A percentile compares a stretch with the other conserved stretches of the same genome.
Conservation (phyloP, 1,139 yeast genomes). For the Arxiozyma heterogenica region DNA sequence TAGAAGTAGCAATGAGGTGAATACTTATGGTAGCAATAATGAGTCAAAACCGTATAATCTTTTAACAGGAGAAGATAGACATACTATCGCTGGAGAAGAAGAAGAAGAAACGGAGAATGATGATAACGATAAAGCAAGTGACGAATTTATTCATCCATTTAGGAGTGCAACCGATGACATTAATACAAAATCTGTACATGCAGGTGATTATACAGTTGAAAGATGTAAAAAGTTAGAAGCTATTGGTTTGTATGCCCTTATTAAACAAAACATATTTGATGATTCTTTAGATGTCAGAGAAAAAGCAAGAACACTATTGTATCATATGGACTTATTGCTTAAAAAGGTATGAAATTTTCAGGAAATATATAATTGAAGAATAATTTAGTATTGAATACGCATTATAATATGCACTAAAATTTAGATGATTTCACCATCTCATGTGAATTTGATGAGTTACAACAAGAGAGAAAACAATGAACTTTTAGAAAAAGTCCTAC, state of each 20-base stretch:
- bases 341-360: background rate
- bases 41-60: background rate
- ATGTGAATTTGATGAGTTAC: no score
- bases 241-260: conserved; percentile 24
- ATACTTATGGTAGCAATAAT: background rate
- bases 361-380: background rate
- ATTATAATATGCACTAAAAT: background rate
- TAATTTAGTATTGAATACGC: background rate
- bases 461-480: background rate
- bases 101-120: background rate
- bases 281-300: conserved; percentile 27
- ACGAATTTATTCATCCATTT: conserved; percentile 14
- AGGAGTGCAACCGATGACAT: background rate
- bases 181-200: conserved; percentile 6
- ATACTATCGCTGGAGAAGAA: background rate
- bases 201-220: conserved; percentile 15
- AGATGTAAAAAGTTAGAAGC: conserved; percentile 25
- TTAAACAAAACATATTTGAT: conserved; percentile 24
- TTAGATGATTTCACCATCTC: no score
- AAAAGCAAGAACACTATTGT: conserved; percentile 27
- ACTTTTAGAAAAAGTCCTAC: background rate
- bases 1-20: background rate
- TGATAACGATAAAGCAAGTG: conserved; percentile 2
- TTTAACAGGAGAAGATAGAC: background rate
- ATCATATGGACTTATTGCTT: conserved; percentile 26